Conservation (phyloP, 192 early-diverging fungal species). For the Coemansia sp. region DNA sequence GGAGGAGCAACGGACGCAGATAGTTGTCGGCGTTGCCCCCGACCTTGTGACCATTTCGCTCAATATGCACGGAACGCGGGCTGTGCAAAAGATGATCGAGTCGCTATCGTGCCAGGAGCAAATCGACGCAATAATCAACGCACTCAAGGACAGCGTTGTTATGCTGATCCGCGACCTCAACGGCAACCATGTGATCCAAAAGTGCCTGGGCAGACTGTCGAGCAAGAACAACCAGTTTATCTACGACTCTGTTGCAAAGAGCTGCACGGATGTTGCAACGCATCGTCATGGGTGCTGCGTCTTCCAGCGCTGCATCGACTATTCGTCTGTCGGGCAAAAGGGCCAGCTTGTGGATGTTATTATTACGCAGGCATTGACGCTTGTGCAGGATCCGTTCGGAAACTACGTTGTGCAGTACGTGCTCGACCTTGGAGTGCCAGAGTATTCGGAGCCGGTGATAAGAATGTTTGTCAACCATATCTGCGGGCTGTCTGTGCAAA, state of each 20-base stretch:
- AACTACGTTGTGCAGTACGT: slow-evolving; percentile 95
- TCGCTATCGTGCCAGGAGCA: slow-evolving; percentile 60
- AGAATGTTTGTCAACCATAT: slow-evolving; percentile 74
- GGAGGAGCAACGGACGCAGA: slow-evolving; percentile 71
- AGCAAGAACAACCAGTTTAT: slow-evolving; percentile 85
- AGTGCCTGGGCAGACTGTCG: slow-evolving; percentile 75
- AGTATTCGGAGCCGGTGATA: slow-evolving; percentile 70
- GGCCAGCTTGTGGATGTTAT: slow-evolving; percentile 75
- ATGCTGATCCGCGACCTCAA: slow-evolving; percentile 88
- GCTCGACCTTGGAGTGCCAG: slow-evolving; percentile 69
- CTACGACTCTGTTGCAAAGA: slow-evolving; percentile 73
- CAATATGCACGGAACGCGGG: slow-evolving; percentile 91
- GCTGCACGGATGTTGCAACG: slow-evolving; percentile 83
- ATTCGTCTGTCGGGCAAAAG: slow-evolving; percentile 70
- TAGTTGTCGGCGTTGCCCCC: slow-evolving; percentile 69
- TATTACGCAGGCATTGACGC: slow-evolving; percentile 65
- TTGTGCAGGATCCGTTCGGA: slow-evolving; percentile 88
- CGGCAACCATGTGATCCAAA: slow-evolving; percentile 92
- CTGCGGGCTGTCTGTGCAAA: slow-evolving; percentile 78
- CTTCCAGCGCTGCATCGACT: slow-evolving; percentile 86
- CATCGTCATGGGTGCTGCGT: slow-evolving; percentile 92
- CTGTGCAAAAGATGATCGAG: slow-evolving; percentile 92
- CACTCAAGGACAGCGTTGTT: slow-evolving; percentile 70
- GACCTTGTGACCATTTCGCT: slow-evolving; percentile 78
- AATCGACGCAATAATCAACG: slow-evolving; percentile 65